Base-by-base conservation (phyloP, 1,284 basidiomycete species). In the Fomitopsis schrenkii region DNA sequence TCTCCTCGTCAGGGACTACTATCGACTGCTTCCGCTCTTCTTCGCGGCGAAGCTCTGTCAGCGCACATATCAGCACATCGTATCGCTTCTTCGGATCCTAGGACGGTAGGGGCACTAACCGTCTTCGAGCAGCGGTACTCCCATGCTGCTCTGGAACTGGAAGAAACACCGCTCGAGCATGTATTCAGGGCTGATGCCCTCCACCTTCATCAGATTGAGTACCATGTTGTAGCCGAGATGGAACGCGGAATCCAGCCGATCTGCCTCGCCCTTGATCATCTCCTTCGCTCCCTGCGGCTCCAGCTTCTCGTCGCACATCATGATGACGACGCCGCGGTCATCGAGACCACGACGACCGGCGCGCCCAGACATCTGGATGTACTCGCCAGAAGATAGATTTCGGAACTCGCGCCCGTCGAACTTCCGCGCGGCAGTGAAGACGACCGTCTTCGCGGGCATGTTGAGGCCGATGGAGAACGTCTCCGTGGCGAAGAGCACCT, bases 181-280 rank as follows among this genome's bases (percentile, higher is more conserved):
- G 75, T 87, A 98, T 78, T 99, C 97, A 2, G 97, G 97, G 70
- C 94, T 98, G 67, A 99, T 91, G 3, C 97, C 97, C 76, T 99
- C 97, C 26, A 99, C 97, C 70, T 98, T 91, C 90, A 99, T 97
- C 67, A 99, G 78, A 76, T 99, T 99, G 70, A 99, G 82, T 35
- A 99, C 86, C 97, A 99, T 99, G 75, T 99, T 99, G 78, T 99
- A 99, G 12, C 97, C 97, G 8, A 99, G 81, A 76, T 98, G 96
- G 81, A 99, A 99, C 4, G 97, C 97, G 19, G 96, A 98, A 76
- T 99, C 95, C 63, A 99, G 80, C 44, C 97, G 84, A 75, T 99
- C 97, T 6, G 97, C 96, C 78, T 98, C 93, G 57, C 97, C 97
- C 76, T 98, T 98, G 75, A 99, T 93, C 97, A 99, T 99, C 59